Conservation (phyloP, 441 rosid species). For the Eruca vesicaria region DNA sequence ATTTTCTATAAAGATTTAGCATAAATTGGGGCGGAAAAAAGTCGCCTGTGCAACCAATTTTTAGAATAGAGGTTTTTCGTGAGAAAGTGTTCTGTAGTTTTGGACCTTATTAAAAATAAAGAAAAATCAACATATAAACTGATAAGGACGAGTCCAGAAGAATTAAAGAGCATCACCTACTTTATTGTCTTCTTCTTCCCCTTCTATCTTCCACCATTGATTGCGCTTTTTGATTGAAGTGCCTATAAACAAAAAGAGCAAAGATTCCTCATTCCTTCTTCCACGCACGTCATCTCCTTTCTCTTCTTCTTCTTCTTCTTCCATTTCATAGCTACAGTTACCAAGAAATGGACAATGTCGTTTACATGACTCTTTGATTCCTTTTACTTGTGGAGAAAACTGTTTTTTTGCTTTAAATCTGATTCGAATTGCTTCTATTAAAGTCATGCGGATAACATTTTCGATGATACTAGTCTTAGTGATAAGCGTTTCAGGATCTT, state of each 20-base stretch:
- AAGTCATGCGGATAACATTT: conserved; percentile 59
- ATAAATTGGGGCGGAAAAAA: too few species aligned
- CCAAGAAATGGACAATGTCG: conserved; percentile 16
- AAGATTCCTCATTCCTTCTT: conserved; percentile 23
- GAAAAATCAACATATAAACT: conserved; percentile 4
- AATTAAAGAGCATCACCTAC: conserved; percentile 28
- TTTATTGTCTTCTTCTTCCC: conserved; percentile 13
- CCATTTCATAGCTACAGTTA: background rate
- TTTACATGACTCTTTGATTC: background rate
- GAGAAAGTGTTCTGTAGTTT: background rate
- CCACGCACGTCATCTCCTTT: conserved; percentile 7
- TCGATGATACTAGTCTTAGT: conserved; percentile 45
- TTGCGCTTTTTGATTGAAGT: conserved; percentile 32
- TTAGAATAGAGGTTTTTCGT: too few species aligned
- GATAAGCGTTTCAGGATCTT: conserved; percentile 47
- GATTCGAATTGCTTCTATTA: conserved; percentile 28
- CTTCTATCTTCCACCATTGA: conserved; percentile 28
- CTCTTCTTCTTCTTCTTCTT: background rate
- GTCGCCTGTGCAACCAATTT: too few species aligned
- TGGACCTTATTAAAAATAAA: background rate
- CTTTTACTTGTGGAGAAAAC: background rate
- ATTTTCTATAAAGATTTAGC: too few species aligned
- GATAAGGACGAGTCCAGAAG: background rate
- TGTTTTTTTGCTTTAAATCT: background rate
- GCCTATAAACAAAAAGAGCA: background rate